These are phyloP conservation scores for Hypholoma sublateritium DNA, from an alignment of 768 basidiomycete species.

Conservation along the genomic window DNA sequence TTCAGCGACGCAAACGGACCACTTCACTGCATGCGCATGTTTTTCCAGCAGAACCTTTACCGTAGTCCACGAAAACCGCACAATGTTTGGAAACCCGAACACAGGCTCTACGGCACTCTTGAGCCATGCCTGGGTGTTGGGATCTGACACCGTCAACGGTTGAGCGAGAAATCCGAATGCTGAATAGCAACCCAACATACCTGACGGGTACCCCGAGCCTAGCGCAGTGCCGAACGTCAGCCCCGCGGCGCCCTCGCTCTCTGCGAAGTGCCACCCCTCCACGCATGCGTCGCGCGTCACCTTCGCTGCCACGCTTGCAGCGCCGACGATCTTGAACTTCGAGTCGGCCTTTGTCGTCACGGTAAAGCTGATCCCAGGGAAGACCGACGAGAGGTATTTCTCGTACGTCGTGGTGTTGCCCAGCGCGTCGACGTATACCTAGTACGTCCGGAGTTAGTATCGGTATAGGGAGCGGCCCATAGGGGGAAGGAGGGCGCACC, in stretches of 20 bases:
- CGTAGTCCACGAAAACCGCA: conserved; percentile 95
- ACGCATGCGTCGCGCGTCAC: conserved; percentile 92
- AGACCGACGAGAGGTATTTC: conserved; percentile 73
- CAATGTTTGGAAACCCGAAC: conserved; percentile 90
- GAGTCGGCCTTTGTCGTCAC: conserved; percentile 93
- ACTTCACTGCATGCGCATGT: conserved; percentile 74
- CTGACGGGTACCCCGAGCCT: conserved; percentile 92
- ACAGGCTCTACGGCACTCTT: conserved; percentile 73
- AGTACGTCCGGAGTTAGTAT: background rate
- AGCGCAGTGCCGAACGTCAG: conserved; percentile 36
- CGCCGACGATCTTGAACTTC: conserved; percentile 96
- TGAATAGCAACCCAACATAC: conserved; percentile 30
- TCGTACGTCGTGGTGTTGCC: conserved; percentile 87
- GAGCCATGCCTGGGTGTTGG: conserved; percentile 90
- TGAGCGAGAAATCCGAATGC: no score
- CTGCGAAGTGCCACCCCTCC: conserved; percentile 82
- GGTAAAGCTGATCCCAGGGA: conserved; percentile 84
- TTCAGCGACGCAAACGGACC: conserved; percentile 44
- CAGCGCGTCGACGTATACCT: conserved; percentile 95
- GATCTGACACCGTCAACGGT: conserved; percentile 51
- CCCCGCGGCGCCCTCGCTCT: conserved; percentile 34
- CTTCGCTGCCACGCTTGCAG: conserved; percentile 97
- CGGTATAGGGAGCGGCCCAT: no score
- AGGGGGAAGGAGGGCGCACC: conserved; percentile 34
- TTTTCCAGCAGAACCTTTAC: conserved; percentile 84